Conservation (phyloP, 2,329 filamentous ascomycete species). For the Phialophora expanda region DNA sequence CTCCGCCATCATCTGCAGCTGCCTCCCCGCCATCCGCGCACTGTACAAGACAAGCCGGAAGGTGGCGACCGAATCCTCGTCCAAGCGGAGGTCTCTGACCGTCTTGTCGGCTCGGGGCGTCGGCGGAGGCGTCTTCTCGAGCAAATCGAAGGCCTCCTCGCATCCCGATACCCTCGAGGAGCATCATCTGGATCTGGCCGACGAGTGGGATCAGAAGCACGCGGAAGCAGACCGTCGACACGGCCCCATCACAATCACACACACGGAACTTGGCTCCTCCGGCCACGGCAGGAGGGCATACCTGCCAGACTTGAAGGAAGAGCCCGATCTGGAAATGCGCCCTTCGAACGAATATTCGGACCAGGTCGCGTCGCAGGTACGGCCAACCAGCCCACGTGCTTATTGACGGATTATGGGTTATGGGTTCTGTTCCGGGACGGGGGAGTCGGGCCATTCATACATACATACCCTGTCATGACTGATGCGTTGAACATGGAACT, state of each 20-base stretch:
- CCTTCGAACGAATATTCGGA: background rate
- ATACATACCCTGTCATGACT: no score
- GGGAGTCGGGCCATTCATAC: no score
- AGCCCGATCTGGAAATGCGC: background rate
- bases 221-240: background rate
- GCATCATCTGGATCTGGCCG: background rate
- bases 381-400: background rate
- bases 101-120: background rate
- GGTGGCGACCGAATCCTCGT: background rate
- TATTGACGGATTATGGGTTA: background rate
- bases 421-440: no score
- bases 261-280: background rate
- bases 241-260: background rate
- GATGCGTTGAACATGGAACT: no score
- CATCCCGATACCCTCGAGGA: background rate
- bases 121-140: background rate
- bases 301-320: background rate
- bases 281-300: background rate
- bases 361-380: background rate
- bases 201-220: background rate
- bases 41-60: slow-evolving; percentile 2
- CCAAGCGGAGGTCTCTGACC: background rate
- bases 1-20: background rate
- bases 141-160: background rate
- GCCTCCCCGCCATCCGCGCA: slow-evolving; percentile 3